Evolutionary conservation across 352 stramenopile species (phyloP), one percentile per base, ranked within the genome.

Genomic region (Lagenidium sp.): DNA sequence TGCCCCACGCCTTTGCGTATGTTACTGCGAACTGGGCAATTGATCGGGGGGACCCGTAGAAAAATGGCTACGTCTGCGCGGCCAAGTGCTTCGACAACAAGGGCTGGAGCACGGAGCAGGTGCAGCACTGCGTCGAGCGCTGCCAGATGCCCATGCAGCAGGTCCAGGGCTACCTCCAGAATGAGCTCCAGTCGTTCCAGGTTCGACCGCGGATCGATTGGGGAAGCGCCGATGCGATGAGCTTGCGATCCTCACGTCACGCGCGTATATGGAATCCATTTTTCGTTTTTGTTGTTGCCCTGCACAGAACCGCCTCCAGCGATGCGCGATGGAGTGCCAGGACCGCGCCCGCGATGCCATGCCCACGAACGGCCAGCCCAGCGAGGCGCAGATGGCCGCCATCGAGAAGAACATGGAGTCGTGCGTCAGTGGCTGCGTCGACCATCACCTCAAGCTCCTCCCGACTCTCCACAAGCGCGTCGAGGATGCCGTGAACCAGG

Each of bases 21-120:
- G n/a, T n/a, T n/a, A n/a, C n/a, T n/a, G n/a, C n/a, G n/a, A n/a
- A n/a, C n/a, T n/a, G n/a, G n/a, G n/a, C n/a, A n/a, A n/a, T n/a
- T n/a, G n/a, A n/a, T n/a, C 30, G 8, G 16, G 21, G 40, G 24
- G 32, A 36, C n/a, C 25, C 46, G n/a, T 55, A 93, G 71, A 81
- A 82, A 54, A 63, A 76, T 23, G 72, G 74, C 20, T 94, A 94
- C 50, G 52, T 90, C 43, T 91, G 82, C 50, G 80, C 74, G n/a
- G 82, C 78, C 47, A 89, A 92, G 42, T 85, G 78, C 50, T 92
- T 94, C 36, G 82, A 94, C 53, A 85, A 89, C 71, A 89, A 83
- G 55, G 65, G 46, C 49, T 79, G 63, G 62, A 81, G 55, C 38
- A 73, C 79, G 4, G 76, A 94, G 41, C 82, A 94, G 56, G 29